Percentiles rank a stretch among this genome's conserved stretches.
Conservation (phyloP, 106 monocot genomes). For the Vanilla planifolia region DNA sequence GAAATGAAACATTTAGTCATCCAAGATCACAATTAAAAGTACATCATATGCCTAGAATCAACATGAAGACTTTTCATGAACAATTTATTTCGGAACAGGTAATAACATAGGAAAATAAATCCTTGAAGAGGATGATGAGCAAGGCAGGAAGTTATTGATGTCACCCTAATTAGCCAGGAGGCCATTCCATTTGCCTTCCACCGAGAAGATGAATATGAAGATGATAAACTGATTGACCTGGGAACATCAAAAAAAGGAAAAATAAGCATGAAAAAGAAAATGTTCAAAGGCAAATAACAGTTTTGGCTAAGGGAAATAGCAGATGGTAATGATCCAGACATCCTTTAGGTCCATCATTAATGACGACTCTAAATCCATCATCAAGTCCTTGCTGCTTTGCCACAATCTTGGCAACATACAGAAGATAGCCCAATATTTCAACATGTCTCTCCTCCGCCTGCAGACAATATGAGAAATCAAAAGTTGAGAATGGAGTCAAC, state of each 20-base stretch:
- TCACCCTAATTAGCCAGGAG: constrained; percentile 82
- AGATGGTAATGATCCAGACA: constrained; percentile 31
- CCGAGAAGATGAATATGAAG: constrained; percentile 91
- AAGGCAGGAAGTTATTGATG: too few relatives aligned
- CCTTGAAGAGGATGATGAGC: too few relatives aligned
- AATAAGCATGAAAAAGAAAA: not conserved
- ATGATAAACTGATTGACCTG: constrained; percentile 97
- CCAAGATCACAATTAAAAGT: too few relatives aligned
- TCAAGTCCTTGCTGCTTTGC: constrained; percentile 89
- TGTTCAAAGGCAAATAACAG: not conserved
- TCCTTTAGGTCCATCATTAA: constrained; percentile 81
- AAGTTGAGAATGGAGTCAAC: not conserved
- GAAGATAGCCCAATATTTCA: constrained; percentile 68
- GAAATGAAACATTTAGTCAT: too few relatives aligned
- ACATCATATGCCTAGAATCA: too few relatives aligned
- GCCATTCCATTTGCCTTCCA: constrained; percentile 95
- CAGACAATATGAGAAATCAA: not conserved
- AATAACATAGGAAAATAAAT: too few relatives aligned
- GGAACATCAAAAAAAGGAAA: constrained; percentile 4
- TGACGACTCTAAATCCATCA: constrained; percentile 82
- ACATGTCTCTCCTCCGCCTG: constrained; percentile 78
- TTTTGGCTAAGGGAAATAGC: not conserved
- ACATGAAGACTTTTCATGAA: too few relatives aligned
- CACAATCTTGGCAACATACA: constrained; percentile 69
- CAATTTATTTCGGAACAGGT: too few relatives aligned